Evolutionary conservation across 2,329 filamentous ascomycete genomes (phyloP), one percentile per base, ranked within the genome.

Genomic region (Trichoderma sp.): DNA sequence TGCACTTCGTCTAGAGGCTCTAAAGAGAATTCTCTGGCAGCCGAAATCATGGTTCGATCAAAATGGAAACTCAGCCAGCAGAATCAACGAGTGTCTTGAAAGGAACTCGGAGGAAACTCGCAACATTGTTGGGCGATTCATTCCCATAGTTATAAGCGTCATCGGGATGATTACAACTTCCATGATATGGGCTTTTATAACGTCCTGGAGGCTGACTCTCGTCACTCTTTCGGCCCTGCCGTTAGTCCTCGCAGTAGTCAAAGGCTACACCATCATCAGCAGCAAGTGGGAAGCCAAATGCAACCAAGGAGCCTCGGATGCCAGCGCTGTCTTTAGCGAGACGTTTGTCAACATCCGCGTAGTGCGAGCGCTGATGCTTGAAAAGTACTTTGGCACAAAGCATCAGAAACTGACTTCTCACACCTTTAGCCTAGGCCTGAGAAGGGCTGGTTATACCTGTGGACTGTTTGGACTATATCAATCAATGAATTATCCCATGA

Each of bases 21-120:
- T 97, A 72, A 83, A 83, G 59, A 85, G 86, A 1, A 88, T 97
- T 18, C 82, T 98, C 0, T 83, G 86, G 49, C 95, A 97, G 75
- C 91, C 92, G 0, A 89, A 86, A 70, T 79, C 85, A 5, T 98
- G 94, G 90, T 97, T 97, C 73, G 90, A 93, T 71, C 82, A 85
- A 60, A 83, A 90, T 2, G 83, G 84, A 39, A 91, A 96, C 77
- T 87, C 85, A 0, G 81, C 90, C 0, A 82, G 84, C 0, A 83
- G 84, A 2, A 83, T 98, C 52, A 88, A 85, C 0, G 89, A 92
- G 70, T 90, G 86, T 55, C 84, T 98, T 0, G 93, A 97, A 74
- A 87, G 91, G 18, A 92, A 93, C 74, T 91, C 91, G 0, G 94
- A 98, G 76, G 93, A 97, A 76, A 94, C 96, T 87, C 87, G 92